phyloP scores from a whole-genome alignment of 2,329 filamentous ascomycete genomes.

The Colletotrichum cuscutae region DNA sequence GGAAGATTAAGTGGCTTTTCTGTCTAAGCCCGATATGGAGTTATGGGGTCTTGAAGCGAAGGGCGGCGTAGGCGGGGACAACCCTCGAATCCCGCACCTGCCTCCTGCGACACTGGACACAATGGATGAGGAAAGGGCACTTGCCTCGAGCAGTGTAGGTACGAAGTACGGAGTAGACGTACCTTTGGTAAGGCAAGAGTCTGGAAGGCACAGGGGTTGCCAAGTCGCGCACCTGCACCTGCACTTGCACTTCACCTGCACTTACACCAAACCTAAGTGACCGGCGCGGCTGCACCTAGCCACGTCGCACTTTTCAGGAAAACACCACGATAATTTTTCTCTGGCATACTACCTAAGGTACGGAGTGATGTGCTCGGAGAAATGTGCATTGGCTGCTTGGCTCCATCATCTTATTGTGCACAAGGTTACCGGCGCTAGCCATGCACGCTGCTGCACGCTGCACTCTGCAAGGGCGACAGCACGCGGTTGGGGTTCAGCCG shows the following conservation, averaged over 20 bases:
- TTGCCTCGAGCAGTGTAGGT: too few relatives aligned
- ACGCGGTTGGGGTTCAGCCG: not conserved
- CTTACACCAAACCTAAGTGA: not conserved
- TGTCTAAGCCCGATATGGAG: not conserved
- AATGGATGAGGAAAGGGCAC: not conserved
- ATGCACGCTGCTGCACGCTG: not conserved
- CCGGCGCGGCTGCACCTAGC: not conserved
- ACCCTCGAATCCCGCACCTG: slow-evolving; percentile 7
- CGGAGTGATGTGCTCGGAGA: not conserved
- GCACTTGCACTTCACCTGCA: not conserved
- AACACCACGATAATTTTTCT: not conserved
- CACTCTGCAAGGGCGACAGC: slow-evolving; percentile 11
- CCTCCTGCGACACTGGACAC: not conserved
- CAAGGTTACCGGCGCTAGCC: not conserved
- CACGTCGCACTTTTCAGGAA: not conserved
- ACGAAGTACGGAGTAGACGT: not conserved
- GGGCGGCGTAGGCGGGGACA: not conserved
- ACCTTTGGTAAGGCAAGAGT: not conserved
- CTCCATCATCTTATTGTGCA: not conserved
- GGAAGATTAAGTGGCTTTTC: slow-evolving; percentile 21
- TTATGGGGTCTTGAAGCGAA: not conserved
- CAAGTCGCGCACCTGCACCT: not conserved
- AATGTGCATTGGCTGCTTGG: not conserved
- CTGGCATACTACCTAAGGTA: not conserved
- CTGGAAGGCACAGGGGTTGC: too few relatives aligned